Base-by-base conservation (phyloP, 495 filamentous ascomycete genomes). In the Talaromyces adpressus region DNA sequence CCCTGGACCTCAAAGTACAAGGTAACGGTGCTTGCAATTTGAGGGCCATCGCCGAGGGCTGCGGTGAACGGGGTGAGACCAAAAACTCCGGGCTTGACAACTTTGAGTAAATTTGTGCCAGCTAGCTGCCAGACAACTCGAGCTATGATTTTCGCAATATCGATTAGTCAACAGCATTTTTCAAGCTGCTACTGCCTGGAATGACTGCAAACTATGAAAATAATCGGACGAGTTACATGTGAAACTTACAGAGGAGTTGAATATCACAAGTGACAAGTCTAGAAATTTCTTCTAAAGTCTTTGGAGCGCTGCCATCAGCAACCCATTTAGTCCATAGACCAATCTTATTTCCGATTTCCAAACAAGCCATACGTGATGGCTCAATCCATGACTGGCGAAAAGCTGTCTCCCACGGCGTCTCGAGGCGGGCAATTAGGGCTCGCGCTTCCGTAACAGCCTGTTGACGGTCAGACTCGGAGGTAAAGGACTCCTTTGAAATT, bases 1-100 rank as follows among this genome's bases (percentile, higher is more conserved):
- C 69, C 59, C 2, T 70, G 53, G 4, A 67, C 60, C 54, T 74
- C 67, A 30, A 57, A 30, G 18, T 57, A 57, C 30, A 57, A 57
- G 16, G 27, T 16, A 5, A 57, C 27, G 22, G 54, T 57, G 30
- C 54, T 57, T 18, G 54, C 27, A 9, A 57, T 57, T 6, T 57
- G 54, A 34, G 54, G 54, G 5, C 54, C 54, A 5, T 57, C 27
- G 4, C 27, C 54, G 12, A 57, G 30, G 9, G 54, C 54, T 14
- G 25, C 54, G 25, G 54, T 57, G n/a, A 57, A 57, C 8, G 54
- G 23, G 27, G 54, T 57, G 25, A 57, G 54, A 11, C 54, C 54
- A 57, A 57, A 57, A 4, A 57, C 54, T 12, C 54, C 54, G 11
- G 54, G 54, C 54, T 34, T 12, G 27, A 57, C 54, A 4, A 57